A percentile compares a stretch with the other conserved stretches of the same genome.
Evolutionary conservation across 805 yeast species (phyloP).

Genomic region (Wickerhamomyces sydowiorum): DNA sequence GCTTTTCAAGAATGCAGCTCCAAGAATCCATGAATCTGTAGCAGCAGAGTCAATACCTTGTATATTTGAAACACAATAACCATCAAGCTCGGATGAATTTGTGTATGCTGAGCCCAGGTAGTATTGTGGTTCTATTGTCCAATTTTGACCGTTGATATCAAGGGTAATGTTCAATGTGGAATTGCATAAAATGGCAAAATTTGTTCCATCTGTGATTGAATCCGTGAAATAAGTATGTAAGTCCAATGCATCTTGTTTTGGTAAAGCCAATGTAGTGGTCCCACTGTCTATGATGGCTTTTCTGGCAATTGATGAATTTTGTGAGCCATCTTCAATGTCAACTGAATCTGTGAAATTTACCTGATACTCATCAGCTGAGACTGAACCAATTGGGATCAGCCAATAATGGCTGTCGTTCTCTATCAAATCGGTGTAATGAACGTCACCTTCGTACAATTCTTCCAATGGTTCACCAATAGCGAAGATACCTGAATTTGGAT

Average conservation of each 20-base stretch:
- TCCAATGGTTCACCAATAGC: slow-evolving; percentile 35
- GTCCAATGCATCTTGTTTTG: slow-evolving; percentile 46
- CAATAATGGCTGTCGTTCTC: slow-evolving; percentile 38
- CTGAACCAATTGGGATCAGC: slow-evolving; percentile 39
- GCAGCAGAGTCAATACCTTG: slow-evolving; percentile 44
- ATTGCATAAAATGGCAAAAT: slow-evolving; percentile 56
- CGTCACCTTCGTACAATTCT: slow-evolving; percentile 34
- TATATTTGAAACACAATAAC: slow-evolving; percentile 59
- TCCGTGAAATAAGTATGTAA: slow-evolving; percentile 47
- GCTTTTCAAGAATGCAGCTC: slow-evolving; percentile 52
- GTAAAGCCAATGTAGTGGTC: slow-evolving; percentile 54
- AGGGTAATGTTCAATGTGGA: slow-evolving; percentile 36
- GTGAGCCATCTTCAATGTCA: not conserved
- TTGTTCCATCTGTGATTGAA: slow-evolving; percentile 53
- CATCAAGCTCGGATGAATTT: slow-evolving; percentile 28
- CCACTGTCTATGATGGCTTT: slow-evolving; percentile 58
- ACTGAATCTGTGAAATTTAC: slow-evolving; percentile 27
- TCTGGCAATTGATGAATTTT: slow-evolving; percentile 21
- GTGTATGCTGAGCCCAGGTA: slow-evolving; percentile 47
- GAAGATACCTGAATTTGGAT: slow-evolving; percentile 34
- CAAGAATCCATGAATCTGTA: slow-evolving; percentile 51
- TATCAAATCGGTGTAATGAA: slow-evolving; percentile 34
- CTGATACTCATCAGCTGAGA: slow-evolving; percentile 28
- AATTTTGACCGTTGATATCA: slow-evolving; percentile 37
- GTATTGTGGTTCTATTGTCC: slow-evolving; percentile 36